Evolutionary conservation across 2,329 filamentous ascomycete species (phyloP).

Genomic region (Fusarium globosum): DNA sequence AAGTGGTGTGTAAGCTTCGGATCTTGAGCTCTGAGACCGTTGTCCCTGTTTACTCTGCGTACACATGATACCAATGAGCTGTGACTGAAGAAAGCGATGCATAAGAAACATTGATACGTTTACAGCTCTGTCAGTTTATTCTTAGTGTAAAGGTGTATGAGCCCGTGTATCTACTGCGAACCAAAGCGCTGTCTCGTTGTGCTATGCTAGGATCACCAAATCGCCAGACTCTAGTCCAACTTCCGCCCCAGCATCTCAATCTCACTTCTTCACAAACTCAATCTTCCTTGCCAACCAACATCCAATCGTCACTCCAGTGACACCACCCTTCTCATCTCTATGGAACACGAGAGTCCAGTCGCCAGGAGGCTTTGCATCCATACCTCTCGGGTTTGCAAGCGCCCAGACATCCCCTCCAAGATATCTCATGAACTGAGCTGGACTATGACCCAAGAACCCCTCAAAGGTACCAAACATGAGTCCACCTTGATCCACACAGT

Average conservation of each 20-base stretch:
- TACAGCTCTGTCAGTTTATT: not conserved
- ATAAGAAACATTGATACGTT: not conserved
- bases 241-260: not conserved
- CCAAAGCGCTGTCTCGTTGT: not conserved
- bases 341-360: constrained; percentile 31
- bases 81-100: not conserved
- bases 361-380: constrained; percentile 33
- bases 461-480: constrained; percentile 31
- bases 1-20: not conserved
- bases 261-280: constrained; percentile 18
- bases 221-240: not conserved
- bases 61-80: not conserved
- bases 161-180: not conserved
- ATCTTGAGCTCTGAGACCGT: not conserved
- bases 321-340: not conserved
- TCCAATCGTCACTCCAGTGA: constrained; percentile 13
- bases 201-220: not conserved
- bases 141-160: not conserved
- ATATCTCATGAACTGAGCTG: constrained; percentile 28
- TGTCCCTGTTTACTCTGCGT: not conserved
- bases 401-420: constrained; percentile 22
- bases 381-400: constrained; percentile 25
- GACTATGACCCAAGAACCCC: constrained; percentile 22
- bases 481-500: constrained; percentile 25
- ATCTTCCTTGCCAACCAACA: constrained; percentile 28